Conservation (phyloP, 2,329 filamentous ascomycete genomes). For the Fusarium palustre region DNA sequence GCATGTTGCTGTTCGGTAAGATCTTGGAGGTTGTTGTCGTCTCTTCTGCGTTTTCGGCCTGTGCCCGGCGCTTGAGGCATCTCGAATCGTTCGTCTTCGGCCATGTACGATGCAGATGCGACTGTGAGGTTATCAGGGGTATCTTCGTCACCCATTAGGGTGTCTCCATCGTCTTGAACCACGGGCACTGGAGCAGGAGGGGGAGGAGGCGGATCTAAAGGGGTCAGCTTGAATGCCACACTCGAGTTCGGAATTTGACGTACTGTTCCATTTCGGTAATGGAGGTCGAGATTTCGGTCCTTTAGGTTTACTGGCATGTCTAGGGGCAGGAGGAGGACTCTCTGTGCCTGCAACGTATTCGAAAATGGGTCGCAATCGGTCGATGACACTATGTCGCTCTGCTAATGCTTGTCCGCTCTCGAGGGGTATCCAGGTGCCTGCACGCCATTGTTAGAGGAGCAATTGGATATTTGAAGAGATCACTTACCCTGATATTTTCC, state of each 20-base stretch:
- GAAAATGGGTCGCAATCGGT: conserved; percentile 87
- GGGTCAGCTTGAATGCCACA: conserved; percentile 17
- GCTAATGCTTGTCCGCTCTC: conserved; percentile 83
- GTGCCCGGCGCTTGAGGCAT: conserved; percentile 72
- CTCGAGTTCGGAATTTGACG: conserved; percentile 9
- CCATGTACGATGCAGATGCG: conserved; percentile 85
- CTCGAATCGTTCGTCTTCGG: conserved; percentile 83
- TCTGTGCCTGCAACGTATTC: conserved; percentile 86
- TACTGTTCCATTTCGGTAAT: conserved; percentile 68
- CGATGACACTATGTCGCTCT: conserved; percentile 85
- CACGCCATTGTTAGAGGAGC: conserved; percentile 13
- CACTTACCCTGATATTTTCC: conserved; percentile 92
- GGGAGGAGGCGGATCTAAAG: conserved; percentile 40
- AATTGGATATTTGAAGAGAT: not conserved
- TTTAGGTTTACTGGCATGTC: conserved; percentile 90
- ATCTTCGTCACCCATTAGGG: conserved; percentile 78
- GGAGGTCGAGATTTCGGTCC: conserved; percentile 67
- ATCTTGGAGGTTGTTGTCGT: conserved; percentile 68
- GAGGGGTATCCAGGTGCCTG: conserved; percentile 96
- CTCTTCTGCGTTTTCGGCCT: conserved; percentile 81
- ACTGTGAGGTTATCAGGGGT: conserved; percentile 86
- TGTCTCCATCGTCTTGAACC: conserved; percentile 69
- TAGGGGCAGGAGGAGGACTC: conserved; percentile 92
- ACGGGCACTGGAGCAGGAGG: conserved; percentile 41
- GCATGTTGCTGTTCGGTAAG: conserved; percentile 85